Evolutionary conservation across 768 basidiomycete genomes (phyloP).

Genomic region (Boletus edulis): DNA sequence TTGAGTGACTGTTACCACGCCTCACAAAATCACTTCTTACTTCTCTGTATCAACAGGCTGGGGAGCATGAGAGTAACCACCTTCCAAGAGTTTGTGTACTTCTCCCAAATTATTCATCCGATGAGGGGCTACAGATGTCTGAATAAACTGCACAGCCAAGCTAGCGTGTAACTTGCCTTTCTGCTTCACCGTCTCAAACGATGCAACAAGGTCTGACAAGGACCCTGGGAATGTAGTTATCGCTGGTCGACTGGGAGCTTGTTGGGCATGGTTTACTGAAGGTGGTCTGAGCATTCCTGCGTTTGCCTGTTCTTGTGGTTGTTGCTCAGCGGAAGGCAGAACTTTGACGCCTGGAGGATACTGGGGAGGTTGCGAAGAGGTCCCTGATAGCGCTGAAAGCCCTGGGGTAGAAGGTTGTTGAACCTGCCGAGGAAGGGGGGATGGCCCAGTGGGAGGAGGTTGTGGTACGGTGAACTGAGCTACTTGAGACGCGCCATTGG

Average conservation of each 20-base stretch:
- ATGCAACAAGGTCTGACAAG: slow-evolving; percentile 87
- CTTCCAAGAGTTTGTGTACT: slow-evolving; percentile 90
- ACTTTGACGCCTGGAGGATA: slow-evolving; percentile 72
- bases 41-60: slow-evolving; percentile 95
- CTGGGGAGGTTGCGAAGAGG: slow-evolving; percentile 40
- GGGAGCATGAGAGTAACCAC: slow-evolving; percentile 85
- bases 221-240: slow-evolving; percentile 72
- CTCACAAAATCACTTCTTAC: slow-evolving; percentile 49
- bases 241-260: slow-evolving; percentile 38
- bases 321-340: slow-evolving; percentile 42
- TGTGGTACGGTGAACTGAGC: slow-evolving; percentile 29
- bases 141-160: background rate
- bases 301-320: slow-evolving; percentile 32
- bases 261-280: slow-evolving; percentile 48
- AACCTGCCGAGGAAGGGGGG: slow-evolving; percentile 50
- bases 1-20: slow-evolving; percentile 6
- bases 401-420: slow-evolving; percentile 37
- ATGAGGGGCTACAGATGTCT: slow-evolving; percentile 52
- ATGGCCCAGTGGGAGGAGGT: slow-evolving; percentile 38
- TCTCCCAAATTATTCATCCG: slow-evolving; percentile 86
- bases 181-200: slow-evolving; percentile 95
- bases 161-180: slow-evolving; percentile 60
- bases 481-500: slow-evolving; percentile 32
- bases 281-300: slow-evolving; percentile 51
- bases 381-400: slow-evolving; percentile 7